Percentiles rank a stretch among this genome's conserved stretches.
These are phyloP conservation scores for Tylopilus balloui DNA, from an alignment of 768 basidiomycete species.

Conservation along the genomic window DNA sequence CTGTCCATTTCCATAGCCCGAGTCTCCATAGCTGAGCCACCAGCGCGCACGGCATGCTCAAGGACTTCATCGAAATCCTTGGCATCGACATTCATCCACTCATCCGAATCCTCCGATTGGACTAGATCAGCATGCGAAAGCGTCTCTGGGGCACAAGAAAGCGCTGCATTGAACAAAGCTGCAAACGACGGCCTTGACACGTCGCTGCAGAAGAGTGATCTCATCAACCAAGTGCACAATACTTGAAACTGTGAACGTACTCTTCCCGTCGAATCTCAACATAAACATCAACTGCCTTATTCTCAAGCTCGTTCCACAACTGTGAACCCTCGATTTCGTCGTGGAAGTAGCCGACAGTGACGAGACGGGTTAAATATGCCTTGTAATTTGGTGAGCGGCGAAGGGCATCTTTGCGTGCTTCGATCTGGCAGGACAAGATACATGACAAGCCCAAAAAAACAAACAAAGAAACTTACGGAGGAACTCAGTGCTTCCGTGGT, in stretches of 20 bases:
- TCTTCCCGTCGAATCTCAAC: conserved; percentile 56
- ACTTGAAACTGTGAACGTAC: conserved; percentile 41
- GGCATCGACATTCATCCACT: conserved; percentile 81
- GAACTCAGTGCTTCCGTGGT: conserved; percentile 37
- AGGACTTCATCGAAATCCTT: conserved; percentile 75
- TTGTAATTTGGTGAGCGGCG: conserved; percentile 61
- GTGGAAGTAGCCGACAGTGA: conserved; percentile 69
- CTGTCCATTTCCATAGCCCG: conserved; percentile 51
- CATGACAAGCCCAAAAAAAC: background rate
- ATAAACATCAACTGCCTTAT: conserved; percentile 65
- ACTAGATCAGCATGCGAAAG: conserved; percentile 10
- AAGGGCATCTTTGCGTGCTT: conserved; percentile 66
- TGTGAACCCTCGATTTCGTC: conserved; percentile 73
- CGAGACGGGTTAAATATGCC: conserved; percentile 66
- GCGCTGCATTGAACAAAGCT: conserved; percentile 58
- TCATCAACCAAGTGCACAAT: conserved; percentile 2
- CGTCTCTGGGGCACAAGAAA: conserved; percentile 40
- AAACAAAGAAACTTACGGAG: conserved; percentile 44
- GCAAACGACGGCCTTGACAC: conserved; percentile 74
- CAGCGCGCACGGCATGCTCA: conserved; percentile 34
- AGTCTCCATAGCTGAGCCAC: conserved; percentile 11
- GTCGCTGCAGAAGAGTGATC: conserved; percentile 36
- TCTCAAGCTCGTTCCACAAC: conserved; percentile 70
- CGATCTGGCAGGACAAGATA: conserved; percentile 37
- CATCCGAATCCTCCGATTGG: conserved; percentile 65